Percentiles rank a stretch among this genome's conserved stretches.
These are phyloP conservation scores for Candida maris DNA, from an alignment of 805 yeast species.

Conservation along the genomic window DNA sequence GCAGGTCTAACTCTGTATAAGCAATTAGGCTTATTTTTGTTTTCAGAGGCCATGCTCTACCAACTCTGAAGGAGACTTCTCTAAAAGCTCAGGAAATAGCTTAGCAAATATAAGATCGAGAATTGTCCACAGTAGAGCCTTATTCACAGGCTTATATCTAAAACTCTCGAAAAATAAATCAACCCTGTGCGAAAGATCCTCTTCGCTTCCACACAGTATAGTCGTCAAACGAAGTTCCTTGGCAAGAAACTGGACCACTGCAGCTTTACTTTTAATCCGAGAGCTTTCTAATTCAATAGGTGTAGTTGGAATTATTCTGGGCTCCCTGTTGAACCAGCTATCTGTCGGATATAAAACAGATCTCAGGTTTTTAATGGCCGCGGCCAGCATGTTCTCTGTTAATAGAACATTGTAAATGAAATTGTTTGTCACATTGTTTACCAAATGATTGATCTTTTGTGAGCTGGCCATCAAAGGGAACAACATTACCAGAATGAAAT, in stretches of 20 bases:
- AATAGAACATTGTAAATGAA: conserved; percentile 21
- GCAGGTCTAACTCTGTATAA: not conserved
- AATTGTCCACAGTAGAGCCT: conserved; percentile 38
- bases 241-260: conserved; percentile 5
- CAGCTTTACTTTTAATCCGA: conserved; percentile 10
- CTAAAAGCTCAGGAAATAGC: conserved; percentile 35
- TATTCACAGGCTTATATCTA: conserved; percentile 38
- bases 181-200: conserved; percentile 11
- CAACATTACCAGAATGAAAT: conserved; percentile 9
- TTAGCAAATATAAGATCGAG: conserved; percentile 40
- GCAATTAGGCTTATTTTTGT: not conserved
- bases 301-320: conserved; percentile 30
- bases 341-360: conserved; percentile 30
- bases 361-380: conserved; percentile 18
- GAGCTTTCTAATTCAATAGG: conserved; percentile 22
- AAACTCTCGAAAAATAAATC: conserved; percentile 32
- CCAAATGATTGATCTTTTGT: conserved; percentile 19
- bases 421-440: conserved; percentile 26
- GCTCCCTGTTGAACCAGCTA: conserved; percentile 22
- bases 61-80: conserved; percentile 11
- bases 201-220: conserved; percentile 6
- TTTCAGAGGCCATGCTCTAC: conserved; percentile 4
- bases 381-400: conserved; percentile 14
- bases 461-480: conserved; percentile 11
- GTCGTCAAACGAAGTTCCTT: conserved; percentile 6